phyloP scores from a whole-genome alignment of 2,329 filamentous ascomycete species.

The Aureobasidium melanogenum region DNA sequence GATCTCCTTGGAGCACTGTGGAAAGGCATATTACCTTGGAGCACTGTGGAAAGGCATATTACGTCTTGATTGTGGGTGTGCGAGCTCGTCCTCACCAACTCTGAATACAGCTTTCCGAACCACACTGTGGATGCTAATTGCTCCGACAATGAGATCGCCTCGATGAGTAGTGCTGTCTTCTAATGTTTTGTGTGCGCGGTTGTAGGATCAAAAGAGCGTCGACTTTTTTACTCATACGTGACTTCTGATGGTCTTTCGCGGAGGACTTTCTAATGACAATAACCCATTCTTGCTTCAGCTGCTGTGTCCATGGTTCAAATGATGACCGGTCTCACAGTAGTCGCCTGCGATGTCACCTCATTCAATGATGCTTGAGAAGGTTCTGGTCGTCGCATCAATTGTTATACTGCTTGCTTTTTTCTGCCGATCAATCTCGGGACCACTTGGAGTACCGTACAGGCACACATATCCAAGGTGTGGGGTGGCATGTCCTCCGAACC shows the following conservation, averaged over 20 bases:
- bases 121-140: conserved; percentile 28
- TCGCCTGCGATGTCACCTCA: conserved; percentile 26
- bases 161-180: conserved; percentile 20
- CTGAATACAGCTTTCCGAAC: conserved; percentile 19
- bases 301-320: neutral
- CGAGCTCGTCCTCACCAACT: conserved; percentile 1
- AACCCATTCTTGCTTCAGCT: conserved; percentile 20
- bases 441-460: neutral
- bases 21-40: conserved; percentile 32
- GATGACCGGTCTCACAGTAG: conserved; percentile 21
- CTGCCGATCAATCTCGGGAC: neutral
- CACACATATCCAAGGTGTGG: neutral
- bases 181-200: conserved; percentile 32
- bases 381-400: conserved; percentile 5
- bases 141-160: conserved; percentile 28
- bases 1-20: conserved; percentile 30
- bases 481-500: neutral
- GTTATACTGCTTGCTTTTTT: neutral
- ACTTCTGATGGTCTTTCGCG: conserved; percentile 21
- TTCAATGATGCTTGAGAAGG: conserved; percentile 27
- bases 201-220: conserved; percentile 35
- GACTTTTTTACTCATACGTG: conserved; percentile 26
- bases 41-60: conserved; percentile 38
- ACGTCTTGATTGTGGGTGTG: conserved; percentile 26
- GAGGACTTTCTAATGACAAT: conserved; percentile 26